Evolutionary conservation across 2,329 filamentous ascomycete genomes (phyloP).

Genomic region (Neurospora sp.): DNA sequence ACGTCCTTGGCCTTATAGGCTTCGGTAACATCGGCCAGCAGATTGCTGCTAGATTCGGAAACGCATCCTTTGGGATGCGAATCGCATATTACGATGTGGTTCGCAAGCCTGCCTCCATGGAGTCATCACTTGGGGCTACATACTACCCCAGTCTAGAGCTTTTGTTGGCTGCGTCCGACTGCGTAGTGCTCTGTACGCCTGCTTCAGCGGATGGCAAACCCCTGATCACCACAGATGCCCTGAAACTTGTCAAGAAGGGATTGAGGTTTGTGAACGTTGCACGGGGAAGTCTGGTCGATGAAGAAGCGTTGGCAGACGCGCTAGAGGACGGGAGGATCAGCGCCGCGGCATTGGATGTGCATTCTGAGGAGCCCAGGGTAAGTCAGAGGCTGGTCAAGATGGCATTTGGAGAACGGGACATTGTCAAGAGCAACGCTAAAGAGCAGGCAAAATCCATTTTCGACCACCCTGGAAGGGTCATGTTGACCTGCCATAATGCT

Average conservation of each 20-base stretch:
- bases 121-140: conserved; percentile 31
- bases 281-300: conserved; percentile 54
- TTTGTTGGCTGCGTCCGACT: conserved; percentile 46
- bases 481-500: conserved; percentile 59
- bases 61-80: conserved; percentile 53
- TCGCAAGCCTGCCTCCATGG: conserved; percentile 35
- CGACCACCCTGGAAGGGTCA: conserved; percentile 30
- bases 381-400: conserved; percentile 34
- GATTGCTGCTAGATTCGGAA: conserved; percentile 48
- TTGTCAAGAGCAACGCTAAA: background rate
- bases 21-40: conserved; percentile 57
- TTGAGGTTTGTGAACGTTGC: conserved; percentile 57
- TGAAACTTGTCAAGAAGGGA: conserved; percentile 43
- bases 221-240: conserved; percentile 37
- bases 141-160: conserved; percentile 41
- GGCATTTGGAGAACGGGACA: conserved; percentile 19
- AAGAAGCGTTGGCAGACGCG: conserved; percentile 51
- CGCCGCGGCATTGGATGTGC: conserved; percentile 54
- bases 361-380: conserved; percentile 49
- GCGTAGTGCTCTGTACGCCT: conserved; percentile 53
- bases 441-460: background rate
- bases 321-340: conserved; percentile 41
- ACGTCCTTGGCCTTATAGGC: conserved; percentile 56
- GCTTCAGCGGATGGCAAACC: conserved; percentile 33
- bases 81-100: conserved; percentile 54